Evolutionary conservation across 2,329 filamentous ascomycete species (phyloP).

Genomic region (Colletotrichum salicis): DNA sequence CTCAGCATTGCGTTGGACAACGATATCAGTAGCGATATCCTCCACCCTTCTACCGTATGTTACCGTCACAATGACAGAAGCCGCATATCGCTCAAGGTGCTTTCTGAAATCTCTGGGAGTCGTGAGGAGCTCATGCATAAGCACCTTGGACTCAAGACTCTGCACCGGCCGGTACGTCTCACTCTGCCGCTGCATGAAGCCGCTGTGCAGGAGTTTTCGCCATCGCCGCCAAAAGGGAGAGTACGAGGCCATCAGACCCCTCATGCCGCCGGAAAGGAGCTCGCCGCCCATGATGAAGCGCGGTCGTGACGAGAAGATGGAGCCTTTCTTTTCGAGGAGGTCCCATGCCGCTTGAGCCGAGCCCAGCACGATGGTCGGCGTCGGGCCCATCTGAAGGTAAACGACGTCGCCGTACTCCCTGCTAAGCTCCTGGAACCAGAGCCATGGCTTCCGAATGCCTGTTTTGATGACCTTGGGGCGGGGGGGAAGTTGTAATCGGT

Average conservation of each 20-base stretch:
- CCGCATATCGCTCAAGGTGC: conserved; percentile 50
- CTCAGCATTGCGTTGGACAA: conserved; percentile 51
- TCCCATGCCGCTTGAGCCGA: conserved; percentile 56
- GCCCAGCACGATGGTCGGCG: conserved; percentile 54
- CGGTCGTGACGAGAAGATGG: conserved; percentile 56
- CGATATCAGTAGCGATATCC: conserved; percentile 48
- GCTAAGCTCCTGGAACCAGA: conserved; percentile 54
- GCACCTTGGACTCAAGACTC: conserved; percentile 51
- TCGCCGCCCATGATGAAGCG: conserved; percentile 59
- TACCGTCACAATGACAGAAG: conserved; percentile 54
- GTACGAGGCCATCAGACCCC: conserved; percentile 57
- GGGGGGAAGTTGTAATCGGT: conserved; percentile 51
- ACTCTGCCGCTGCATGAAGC: conserved; percentile 56
- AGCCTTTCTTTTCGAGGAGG: conserved; percentile 54
- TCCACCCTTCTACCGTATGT: conserved; percentile 52
- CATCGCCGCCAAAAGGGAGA: conserved; percentile 54
- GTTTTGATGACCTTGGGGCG: conserved; percentile 50
- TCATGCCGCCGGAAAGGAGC: conserved; percentile 52
- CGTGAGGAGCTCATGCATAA: conserved; percentile 51
- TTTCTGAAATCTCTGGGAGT: conserved; percentile 44
- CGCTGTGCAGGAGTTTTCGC: conserved; percentile 54
- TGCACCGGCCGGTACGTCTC: conserved; percentile 54
- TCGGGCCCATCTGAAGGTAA: conserved; percentile 54
- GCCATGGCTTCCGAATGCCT: conserved; percentile 52
- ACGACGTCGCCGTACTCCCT: conserved; percentile 53